phyloP scores from a whole-genome alignment of 2,329 filamentous ascomycete genomes.

The Colletotrichum sp. region DNA sequence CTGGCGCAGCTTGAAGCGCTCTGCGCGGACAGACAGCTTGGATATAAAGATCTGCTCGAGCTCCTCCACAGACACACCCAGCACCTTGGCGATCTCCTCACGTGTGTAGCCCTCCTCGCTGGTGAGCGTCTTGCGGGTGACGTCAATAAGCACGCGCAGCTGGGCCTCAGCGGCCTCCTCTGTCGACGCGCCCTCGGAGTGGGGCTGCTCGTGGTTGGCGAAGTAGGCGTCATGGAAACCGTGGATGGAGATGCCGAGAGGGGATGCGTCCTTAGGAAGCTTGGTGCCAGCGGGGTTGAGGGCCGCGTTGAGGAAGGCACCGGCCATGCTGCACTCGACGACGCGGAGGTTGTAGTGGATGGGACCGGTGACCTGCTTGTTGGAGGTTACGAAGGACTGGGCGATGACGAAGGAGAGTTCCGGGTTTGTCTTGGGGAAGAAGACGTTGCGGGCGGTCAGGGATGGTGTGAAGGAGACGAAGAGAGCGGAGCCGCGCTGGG shows the following conservation, averaged over 20 bases:
- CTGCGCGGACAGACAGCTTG: conserved; percentile 86
- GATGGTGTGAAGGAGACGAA: conserved; percentile 88
- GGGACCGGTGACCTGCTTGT: conserved; percentile 93
- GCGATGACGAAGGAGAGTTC: conserved; percentile 92
- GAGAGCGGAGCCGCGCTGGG: conserved; percentile 81
- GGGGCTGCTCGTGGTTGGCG: conserved; percentile 48
- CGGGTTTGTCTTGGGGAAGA: conserved; percentile 80
- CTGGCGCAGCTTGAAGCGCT: conserved; percentile 85
- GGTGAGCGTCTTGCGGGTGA: conserved; percentile 73
- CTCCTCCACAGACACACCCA: conserved; percentile 71
- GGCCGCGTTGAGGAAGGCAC: conserved; percentile 66
- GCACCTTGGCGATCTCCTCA: conserved; percentile 77
- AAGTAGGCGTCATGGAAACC: conserved; percentile 90
- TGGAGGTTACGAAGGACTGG: conserved; percentile 90
- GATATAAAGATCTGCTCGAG: conserved; percentile 82
- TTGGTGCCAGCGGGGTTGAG: conserved; percentile 60
- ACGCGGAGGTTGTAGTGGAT: conserved; percentile 97
- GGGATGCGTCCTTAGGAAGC: conserved; percentile 79
- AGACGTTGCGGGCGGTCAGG: conserved; percentile 76
- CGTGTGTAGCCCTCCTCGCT: conserved; percentile 86
- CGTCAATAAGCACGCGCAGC: conserved; percentile 72
- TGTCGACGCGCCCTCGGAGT: conserved; percentile 22
- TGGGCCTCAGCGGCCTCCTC: conserved; percentile 56
- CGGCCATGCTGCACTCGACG: conserved; percentile 91
- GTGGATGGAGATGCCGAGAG: conserved; percentile 80